A percentile compares a stretch with the other conserved stretches of the same genome.
These are phyloP conservation scores for Pezicula radicicola DNA, from an alignment of 2,329 filamentous ascomycete species.

Conservation along the genomic window DNA sequence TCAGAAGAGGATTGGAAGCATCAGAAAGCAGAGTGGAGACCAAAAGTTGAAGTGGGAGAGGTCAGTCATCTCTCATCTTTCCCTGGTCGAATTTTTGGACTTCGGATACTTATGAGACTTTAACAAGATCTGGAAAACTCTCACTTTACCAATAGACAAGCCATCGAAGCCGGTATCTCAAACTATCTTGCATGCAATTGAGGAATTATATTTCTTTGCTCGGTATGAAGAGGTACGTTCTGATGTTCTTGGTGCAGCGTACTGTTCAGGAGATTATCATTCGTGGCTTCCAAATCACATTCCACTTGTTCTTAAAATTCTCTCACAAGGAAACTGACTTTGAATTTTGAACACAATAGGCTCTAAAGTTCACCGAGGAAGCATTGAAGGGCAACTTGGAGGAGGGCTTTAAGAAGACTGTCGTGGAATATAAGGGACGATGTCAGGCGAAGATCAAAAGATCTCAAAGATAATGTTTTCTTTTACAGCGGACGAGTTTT, in stretches of 20 bases:
- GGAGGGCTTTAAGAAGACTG: constrained; percentile 17
- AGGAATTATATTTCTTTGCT: constrained; percentile 28
- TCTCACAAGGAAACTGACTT: no score
- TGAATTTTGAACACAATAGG: no score
- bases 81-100: neutral
- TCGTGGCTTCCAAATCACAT: no score
- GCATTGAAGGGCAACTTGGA: constrained; percentile 19
- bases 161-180: constrained; percentile 27
- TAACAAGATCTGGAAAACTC: constrained; percentile 21
- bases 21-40: constrained; percentile 19
- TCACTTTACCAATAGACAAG: constrained; percentile 20
- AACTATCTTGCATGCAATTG: constrained; percentile 27
- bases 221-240: constrained; percentile 21
- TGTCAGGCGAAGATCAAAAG: constrained; percentile 13
- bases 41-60: constrained; percentile 26
- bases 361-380: constrained; percentile 10
- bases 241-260: no score
- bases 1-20: constrained; percentile 25
- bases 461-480: no score
- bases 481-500: no score
- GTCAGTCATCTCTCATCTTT: constrained; percentile 9
- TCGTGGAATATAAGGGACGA: constrained; percentile 19
- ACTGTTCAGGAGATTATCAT: no score
- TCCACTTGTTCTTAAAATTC: no score
- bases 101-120: neutral